These are phyloP conservation scores for Asparagopsis taxiformis DNA, from an alignment of 31 red algal genomes.

Conservation along the genomic window DNA sequence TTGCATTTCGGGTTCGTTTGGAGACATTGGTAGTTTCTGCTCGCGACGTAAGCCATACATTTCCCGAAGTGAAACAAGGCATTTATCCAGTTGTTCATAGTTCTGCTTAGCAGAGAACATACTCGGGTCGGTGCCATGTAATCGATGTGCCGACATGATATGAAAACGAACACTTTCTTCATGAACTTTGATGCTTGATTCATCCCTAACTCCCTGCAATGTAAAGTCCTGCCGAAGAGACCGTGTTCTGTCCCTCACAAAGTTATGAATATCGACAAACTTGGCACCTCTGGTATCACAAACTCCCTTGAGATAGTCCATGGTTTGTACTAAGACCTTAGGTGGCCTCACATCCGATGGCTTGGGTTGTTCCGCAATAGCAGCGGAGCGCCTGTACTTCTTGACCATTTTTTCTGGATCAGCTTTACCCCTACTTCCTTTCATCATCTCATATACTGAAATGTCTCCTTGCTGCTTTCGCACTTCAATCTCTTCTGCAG, in stretches of 20 bases:
- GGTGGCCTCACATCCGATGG: constrained; percentile 84
- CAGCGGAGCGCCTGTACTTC: constrained; percentile 93
- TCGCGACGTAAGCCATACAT: constrained; percentile 74
- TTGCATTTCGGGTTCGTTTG: constrained; percentile 58
- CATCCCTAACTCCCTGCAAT: constrained; percentile 78
- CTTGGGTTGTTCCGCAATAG: constrained; percentile 72
- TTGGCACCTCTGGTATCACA: constrained; percentile 57
- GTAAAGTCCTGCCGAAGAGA: constrained; percentile 93
- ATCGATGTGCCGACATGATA: constrained; percentile 75
- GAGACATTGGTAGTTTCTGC: constrained; percentile 20
- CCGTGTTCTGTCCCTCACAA: constrained; percentile 89
- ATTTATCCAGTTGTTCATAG: constrained; percentile 95
- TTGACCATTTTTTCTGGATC: constrained; percentile 84
- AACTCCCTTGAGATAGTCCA: constrained; percentile 82
- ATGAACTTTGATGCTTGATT: constrained; percentile 66
- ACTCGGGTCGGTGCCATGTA: constrained; percentile 50
- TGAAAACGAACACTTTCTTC: constrained; percentile 94
- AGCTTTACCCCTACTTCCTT: constrained; percentile 19
- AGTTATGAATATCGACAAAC: constrained; percentile 84
- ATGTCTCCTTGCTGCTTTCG: constrained; percentile 73
- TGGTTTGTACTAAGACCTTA: constrained; percentile 57
- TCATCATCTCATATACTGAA: constrained; percentile 73
- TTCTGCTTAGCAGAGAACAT: constrained; percentile 91
- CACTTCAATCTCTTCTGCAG: constrained; percentile 53
- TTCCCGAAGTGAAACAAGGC: constrained; percentile 87